Conservation (phyloP, 2,329 filamentous ascomycete species). For the Capronia americana region DNA sequence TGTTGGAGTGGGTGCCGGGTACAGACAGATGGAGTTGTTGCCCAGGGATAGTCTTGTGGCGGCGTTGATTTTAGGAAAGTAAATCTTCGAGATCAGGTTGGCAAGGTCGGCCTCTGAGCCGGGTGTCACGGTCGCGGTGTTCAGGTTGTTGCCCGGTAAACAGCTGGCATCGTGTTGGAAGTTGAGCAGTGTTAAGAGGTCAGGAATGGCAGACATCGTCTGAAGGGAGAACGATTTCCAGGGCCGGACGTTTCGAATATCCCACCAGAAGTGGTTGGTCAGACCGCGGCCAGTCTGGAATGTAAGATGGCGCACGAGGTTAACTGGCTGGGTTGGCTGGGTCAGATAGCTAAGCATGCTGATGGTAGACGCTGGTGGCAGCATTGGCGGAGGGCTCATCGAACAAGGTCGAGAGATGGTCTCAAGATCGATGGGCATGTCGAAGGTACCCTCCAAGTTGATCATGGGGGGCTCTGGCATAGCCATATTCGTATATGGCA, state of each 20-base stretch:
- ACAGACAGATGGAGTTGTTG: slow-evolving; percentile 61
- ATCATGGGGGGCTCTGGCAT: slow-evolving; percentile 42
- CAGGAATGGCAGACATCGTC: slow-evolving; percentile 74
- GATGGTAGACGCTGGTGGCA: slow-evolving; percentile 56
- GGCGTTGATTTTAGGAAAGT: slow-evolving; percentile 85
- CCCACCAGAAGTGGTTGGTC: slow-evolving; percentile 93
- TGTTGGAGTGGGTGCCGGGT: slow-evolving; percentile 46
- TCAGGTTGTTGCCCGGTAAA: slow-evolving; percentile 59
- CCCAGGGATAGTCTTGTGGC: slow-evolving; percentile 78
- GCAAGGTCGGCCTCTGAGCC: slow-evolving; percentile 80
- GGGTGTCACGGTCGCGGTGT: slow-evolving; percentile 66
- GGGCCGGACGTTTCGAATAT: slow-evolving; percentile 82
- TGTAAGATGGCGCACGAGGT: slow-evolving; percentile 79
- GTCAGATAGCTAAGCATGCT: slow-evolving; percentile 81
- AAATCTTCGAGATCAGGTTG: slow-evolving; percentile 76
- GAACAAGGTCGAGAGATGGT: slow-evolving; percentile 48
- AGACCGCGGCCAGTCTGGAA: slow-evolving; percentile 69
- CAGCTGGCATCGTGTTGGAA: slow-evolving; percentile 68
- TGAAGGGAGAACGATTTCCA: slow-evolving; percentile 81
- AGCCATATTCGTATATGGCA: slow-evolving; percentile 41
- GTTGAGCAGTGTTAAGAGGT: slow-evolving; percentile 73
- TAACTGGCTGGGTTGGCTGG: slow-evolving; percentile 78
- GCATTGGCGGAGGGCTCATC: slow-evolving; percentile 51
- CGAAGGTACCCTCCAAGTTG: slow-evolving; percentile 49
- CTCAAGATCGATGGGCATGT: slow-evolving; percentile 39